Evolutionary conservation across 176 grass and related monocot species (phyloP).

Genomic region (Microstegium vimineum): DNA sequence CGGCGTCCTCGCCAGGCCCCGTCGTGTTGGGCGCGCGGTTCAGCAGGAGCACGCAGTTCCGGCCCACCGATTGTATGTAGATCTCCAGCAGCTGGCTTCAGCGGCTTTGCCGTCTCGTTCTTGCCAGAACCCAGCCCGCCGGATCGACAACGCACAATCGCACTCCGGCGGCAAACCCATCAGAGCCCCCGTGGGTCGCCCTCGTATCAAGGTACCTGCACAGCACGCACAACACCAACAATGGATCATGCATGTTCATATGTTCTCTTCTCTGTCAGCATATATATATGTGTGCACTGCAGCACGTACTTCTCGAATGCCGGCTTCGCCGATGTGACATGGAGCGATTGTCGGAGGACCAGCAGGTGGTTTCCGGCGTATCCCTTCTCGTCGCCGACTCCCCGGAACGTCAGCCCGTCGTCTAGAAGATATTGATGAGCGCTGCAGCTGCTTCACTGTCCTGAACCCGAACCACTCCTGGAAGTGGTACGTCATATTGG

Average conservation of each 20-base stretch:
- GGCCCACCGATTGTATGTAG: conserved; percentile 95
- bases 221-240: neutral
- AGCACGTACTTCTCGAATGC: conserved; percentile 49
- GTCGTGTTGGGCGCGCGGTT: conserved; percentile 86
- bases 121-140: conserved; percentile 95
- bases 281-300: neutral
- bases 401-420: conserved; percentile 79
- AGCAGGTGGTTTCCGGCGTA: conserved; percentile 72
- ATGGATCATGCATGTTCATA: neutral
- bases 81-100: conserved; percentile 56
- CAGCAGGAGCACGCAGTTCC: conserved; percentile 93
- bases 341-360: conserved; percentile 82
- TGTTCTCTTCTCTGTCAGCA: neutral
- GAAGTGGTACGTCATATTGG: conserved; percentile 92
- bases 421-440: conserved; percentile 95
- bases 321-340: conserved; percentile 74
- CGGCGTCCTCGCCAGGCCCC: conserved; percentile 54
- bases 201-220: conserved; percentile 77
- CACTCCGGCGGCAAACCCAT: conserved; percentile 98
- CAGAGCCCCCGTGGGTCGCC: conserved; percentile 63
- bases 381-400: conserved; percentile 92
- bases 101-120: conserved; percentile 84
- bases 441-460: conserved; percentile 74
- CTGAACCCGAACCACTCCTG: conserved; percentile 84
- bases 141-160: conserved; percentile 95